Evolutionary conservation across 495 filamentous ascomycete species (phyloP), one percentile per base, ranked within the genome.

Genomic region (Xylaria acuta): DNA sequence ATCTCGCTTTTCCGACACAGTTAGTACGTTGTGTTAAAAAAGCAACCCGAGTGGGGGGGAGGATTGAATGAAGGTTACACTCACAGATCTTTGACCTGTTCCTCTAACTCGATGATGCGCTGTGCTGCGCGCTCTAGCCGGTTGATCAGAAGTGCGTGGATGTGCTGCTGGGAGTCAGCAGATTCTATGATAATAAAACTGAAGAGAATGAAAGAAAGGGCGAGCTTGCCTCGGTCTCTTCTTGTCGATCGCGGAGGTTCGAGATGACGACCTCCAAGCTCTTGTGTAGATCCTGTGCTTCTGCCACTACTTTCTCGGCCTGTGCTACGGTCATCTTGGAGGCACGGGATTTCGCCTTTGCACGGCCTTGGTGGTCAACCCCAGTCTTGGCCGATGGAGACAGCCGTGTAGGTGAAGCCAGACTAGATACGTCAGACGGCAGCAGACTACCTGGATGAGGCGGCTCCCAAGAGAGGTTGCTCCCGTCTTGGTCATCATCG

Each of bases 61-160:
- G 20, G 20, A 18, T 65, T 20, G 38, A 38, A 22, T 49, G 25
- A 54, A 30, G 64, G 8, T 40, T 30, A 16, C 25, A 79, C 85
- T 74, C 75, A 88, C 84, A 88, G 80, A 40, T 87, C 82, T 54
- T 74, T 67, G 18, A 88, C 72, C 16, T 84, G 79, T 34, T 80
- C 80, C 67, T 89, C 86, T 25, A 89, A 80, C 34, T 83, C 75
- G 30, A 87, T 75, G 56, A 89, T 88, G 25, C 84, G 82, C 69
- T 84, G 80, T 27, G 87, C 86, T 40, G 86, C 86, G 11, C 82
- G 82, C 72, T 88, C 87, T 45, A 82, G 82, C 25, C 87, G 79
- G 34, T 82, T 81, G 60, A 88, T 79, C 4, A 88, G 79, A 47
- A 89, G 72, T 14, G 79, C 79, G 64, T 88, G 87, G 64, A 89